Conservation (phyloP, 352 stramenopile species). For the Sclerospora graminicola region DNA sequence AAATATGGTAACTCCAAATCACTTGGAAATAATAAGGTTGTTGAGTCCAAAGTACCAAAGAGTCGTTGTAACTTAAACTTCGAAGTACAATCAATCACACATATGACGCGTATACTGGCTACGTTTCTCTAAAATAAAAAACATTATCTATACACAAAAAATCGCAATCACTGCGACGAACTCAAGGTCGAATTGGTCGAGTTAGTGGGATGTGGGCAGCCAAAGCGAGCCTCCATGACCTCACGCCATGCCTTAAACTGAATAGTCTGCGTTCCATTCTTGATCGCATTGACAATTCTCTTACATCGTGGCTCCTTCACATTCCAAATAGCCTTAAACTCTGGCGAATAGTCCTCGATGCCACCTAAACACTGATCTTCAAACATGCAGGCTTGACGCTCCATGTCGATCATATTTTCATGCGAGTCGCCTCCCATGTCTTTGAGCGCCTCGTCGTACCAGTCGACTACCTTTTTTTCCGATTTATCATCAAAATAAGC, state of each 20-base stretch:
- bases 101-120: no score
- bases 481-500: constrained; percentile 19
- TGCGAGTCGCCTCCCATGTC: constrained; percentile 21
- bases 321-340: constrained; percentile 36
- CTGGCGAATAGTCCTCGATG: constrained; percentile 24
- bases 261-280: constrained; percentile 24
- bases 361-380: constrained; percentile 32
- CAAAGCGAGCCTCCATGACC: constrained; percentile 31
- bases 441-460: constrained; percentile 33
- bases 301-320: constrained; percentile 28
- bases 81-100: no score
- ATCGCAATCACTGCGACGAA: no score
- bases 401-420: constrained; percentile 36
- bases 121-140: no score
- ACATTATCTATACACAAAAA: no score
- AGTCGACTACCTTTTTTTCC: constrained; percentile 26
- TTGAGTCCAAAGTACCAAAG: no score
- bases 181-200: no score
- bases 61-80: no score
- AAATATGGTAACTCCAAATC: no score
- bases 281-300: constrained; percentile 33
- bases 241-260: constrained; percentile 19
- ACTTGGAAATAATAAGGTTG: no score
- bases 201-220: constrained; percentile 25
- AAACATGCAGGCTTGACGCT: constrained; percentile 46